Evolutionary conservation across 306 rosid species (phyloP).

Genomic region (Prinsepia uniflora): DNA sequence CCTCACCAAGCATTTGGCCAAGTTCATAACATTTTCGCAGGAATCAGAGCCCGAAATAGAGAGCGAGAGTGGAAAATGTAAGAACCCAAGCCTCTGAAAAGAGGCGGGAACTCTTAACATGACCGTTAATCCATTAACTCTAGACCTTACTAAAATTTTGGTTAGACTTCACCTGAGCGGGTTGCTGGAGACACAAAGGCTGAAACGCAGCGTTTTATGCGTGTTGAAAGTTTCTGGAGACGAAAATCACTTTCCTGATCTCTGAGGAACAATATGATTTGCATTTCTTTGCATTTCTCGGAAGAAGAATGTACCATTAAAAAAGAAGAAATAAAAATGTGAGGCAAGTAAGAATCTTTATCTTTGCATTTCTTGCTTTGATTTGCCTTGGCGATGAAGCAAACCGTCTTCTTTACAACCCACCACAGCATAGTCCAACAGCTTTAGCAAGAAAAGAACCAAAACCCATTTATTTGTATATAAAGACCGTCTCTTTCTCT

Average conservation of each 20-base stretch:
- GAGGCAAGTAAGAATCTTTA: slow-evolving; percentile 49
- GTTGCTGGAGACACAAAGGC: neutral
- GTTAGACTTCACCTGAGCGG: neutral
- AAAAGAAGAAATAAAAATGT: slow-evolving; percentile 32
- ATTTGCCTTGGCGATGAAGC: too few relatives aligned
- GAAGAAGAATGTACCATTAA: slow-evolving; percentile 29
- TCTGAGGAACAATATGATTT: slow-evolving; percentile 12
- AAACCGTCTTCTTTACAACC: too few relatives aligned
- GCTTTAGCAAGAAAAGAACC: slow-evolving; percentile 88
- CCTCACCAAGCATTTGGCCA: slow-evolving; percentile 23
- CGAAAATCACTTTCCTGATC: slow-evolving; percentile 44
- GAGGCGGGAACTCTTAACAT: slow-evolving; percentile 37
- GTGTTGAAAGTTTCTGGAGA: slow-evolving; percentile 22
- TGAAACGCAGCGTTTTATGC: neutral
- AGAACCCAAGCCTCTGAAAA: slow-evolving; percentile 8
- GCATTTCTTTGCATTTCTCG: too few relatives aligned
- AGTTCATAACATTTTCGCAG: neutral
- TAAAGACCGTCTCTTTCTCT: slow-evolving; percentile 17
- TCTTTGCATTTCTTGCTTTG: slow-evolving; percentile 22
- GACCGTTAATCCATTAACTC: neutral
- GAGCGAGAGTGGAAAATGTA: slow-evolving; percentile 10
- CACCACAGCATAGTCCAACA: slow-evolving; percentile 26
- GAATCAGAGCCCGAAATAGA: neutral
- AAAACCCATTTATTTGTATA: slow-evolving; percentile 20
- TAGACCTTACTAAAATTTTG: too few relatives aligned